Evolutionary conservation across 2,329 filamentous ascomycete species (phyloP).

Genomic region (Trichoderma atrobrunneum): DNA sequence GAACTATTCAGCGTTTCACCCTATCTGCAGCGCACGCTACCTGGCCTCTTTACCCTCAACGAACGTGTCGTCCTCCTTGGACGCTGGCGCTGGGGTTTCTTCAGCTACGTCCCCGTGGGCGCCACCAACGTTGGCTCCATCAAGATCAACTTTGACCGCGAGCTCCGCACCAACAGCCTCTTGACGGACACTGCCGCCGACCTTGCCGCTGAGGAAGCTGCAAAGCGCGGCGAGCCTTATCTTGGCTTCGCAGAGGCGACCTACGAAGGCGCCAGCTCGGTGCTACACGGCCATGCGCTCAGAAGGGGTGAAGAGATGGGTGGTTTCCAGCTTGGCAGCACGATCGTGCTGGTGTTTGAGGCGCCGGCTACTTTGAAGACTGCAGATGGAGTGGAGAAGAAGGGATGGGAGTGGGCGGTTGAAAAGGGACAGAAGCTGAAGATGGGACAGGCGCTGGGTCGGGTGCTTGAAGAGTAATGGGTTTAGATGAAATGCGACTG

Average conservation of each 20-base stretch:
- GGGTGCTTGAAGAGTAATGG: constrained; percentile 43
- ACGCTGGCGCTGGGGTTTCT: constrained; percentile 96
- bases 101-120: constrained; percentile 91
- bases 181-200: constrained; percentile 92
- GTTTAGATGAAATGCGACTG: background rate
- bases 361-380: constrained; percentile 66
- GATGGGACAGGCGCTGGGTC: constrained; percentile 82
- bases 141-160: constrained; percentile 92
- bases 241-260: constrained; percentile 91
- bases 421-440: constrained; percentile 85
- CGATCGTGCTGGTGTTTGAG: constrained; percentile 94
- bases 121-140: constrained; percentile 98
- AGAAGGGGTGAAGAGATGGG: constrained; percentile 95
- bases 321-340: constrained; percentile 92
- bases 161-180: constrained; percentile 88
- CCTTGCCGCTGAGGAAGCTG: constrained; percentile 75
- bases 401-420: constrained; percentile 82
- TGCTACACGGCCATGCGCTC: constrained; percentile 80
- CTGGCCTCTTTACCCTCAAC: constrained; percentile 93
- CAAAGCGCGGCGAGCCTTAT: constrained; percentile 73
- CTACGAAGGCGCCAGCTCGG: constrained; percentile 72
- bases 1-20: constrained; percentile 94
- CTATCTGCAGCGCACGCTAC: constrained; percentile 87
- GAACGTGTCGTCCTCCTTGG: constrained; percentile 92
- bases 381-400: constrained; percentile 52